Evolutionary conservation across 495 filamentous ascomycete species (phyloP).

Genomic region (Chlorociboria aeruginascens): DNA sequence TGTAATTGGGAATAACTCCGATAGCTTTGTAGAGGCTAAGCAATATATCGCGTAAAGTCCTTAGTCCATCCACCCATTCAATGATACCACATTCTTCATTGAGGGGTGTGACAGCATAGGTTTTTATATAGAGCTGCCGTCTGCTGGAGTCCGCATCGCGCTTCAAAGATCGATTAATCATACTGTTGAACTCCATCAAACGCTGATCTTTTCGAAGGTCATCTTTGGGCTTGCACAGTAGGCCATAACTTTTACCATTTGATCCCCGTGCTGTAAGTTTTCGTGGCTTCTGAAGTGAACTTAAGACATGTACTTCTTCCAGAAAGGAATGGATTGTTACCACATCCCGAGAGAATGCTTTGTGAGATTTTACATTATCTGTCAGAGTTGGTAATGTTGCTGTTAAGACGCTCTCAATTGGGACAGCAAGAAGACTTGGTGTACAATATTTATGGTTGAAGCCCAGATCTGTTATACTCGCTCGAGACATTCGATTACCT

Average conservation of each 20-base stretch:
- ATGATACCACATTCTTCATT: conserved; percentile 98
- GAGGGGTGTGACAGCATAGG: conserved; percentile 88
- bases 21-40: conserved; percentile 63
- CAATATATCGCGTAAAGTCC: conserved; percentile 86
- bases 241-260: conserved; percentile 75
- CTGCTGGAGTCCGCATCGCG: conserved; percentile 81
- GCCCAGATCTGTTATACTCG: conserved; percentile 63
- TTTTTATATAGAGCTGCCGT: conserved; percentile 76
- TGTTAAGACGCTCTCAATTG: conserved; percentile 72
- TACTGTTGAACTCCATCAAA: conserved; percentile 96
- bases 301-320: conserved; percentile 80
- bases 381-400: conserved; percentile 68
- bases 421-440: conserved; percentile 76
- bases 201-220: conserved; percentile 94
- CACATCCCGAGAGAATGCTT: conserved; percentile 60
- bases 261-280: conserved; percentile 82
- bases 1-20: conserved; percentile 42
- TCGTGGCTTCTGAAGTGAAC: conserved; percentile 82
- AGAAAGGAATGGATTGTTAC: conserved; percentile 49
- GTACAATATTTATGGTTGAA: conserved; percentile 73
- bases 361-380: conserved; percentile 59
- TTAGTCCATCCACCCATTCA: conserved; percentile 97
- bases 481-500: conserved; percentile 47
- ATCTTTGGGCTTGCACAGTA: conserved; percentile 95
- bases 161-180: conserved; percentile 91